These are phyloP conservation scores for Plasmopara viticola DNA, from an alignment of 352 stramenopile species.

Conservation along the genomic window DNA sequence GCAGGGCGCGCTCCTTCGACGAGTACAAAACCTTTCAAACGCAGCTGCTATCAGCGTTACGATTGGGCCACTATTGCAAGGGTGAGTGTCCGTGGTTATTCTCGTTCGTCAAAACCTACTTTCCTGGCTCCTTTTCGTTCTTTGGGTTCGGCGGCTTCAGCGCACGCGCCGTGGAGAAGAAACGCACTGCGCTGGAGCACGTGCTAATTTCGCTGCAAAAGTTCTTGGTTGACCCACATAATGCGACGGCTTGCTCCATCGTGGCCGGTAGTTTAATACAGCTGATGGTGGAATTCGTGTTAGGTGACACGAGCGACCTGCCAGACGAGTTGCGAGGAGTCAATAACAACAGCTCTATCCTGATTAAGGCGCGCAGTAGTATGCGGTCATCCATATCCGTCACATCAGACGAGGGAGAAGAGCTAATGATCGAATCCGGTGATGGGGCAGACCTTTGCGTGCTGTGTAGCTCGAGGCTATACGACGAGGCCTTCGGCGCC, in stretches of 20 bases:
- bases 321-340: not conserved
- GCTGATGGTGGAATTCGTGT: constrained; percentile 1
- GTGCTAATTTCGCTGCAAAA: constrained; percentile 3
- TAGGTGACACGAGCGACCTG: not conserved
- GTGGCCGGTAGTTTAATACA: not conserved
- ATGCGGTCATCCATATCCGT: not conserved
- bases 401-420: constrained; percentile 2
- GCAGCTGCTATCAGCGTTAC: constrained; percentile 1
- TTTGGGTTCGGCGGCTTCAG: not conserved
- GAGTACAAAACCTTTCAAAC: constrained; percentile 2
- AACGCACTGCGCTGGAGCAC: constrained; percentile 2
- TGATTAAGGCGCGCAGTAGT: not conserved
- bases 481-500: not conserved
- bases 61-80: constrained; percentile 1
- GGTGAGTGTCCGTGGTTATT: constrained; percentile 1
- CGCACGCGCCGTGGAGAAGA: constrained; percentile 2
- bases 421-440: not conserved
- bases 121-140: not conserved
- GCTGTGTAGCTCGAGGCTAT: constrained; percentile 3
- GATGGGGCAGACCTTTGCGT: not conserved
- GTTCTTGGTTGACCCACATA: constrained; percentile 2
- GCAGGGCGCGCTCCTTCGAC: constrained; percentile 2
- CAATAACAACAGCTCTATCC: not conserved
- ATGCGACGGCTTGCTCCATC: constrained; percentile 1
- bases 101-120: constrained; percentile 3